These are phyloP conservation scores for Cryptococcus jaspeensis DNA, from an alignment of 1,284 basidiomycete species.

Conservation along the genomic window DNA sequence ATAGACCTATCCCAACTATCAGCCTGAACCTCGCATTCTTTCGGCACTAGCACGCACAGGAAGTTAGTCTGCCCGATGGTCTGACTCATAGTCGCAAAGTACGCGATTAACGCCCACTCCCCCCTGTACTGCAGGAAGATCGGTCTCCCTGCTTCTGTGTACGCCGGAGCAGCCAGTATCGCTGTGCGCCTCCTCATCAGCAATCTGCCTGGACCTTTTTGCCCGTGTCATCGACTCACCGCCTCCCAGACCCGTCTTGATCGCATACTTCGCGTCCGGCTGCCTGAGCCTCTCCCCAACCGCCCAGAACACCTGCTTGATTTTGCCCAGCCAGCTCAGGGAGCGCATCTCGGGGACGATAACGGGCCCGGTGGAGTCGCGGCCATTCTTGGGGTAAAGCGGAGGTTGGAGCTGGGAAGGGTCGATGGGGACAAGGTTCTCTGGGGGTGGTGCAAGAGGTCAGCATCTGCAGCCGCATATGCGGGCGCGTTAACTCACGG, in stretches of 20 bases:
- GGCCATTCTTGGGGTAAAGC: conserved; percentile 73
- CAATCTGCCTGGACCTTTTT: background rate
- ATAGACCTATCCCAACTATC: conserved; percentile 39
- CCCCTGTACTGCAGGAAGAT: conserved; percentile 77
- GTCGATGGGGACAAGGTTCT: conserved; percentile 62
- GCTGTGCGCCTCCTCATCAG: conserved; percentile 51
- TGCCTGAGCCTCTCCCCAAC: conserved; percentile 68
- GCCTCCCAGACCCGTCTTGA: conserved; percentile 69
- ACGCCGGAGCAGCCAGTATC: conserved; percentile 78
- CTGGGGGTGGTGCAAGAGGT: conserved; percentile 44
- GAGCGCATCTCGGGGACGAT: conserved; percentile 67
- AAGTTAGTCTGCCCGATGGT: conserved; percentile 80
- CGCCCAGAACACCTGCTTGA: conserved; percentile 73
- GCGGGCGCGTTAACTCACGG: conserved; percentile 22
- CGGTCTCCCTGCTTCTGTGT: conserved; percentile 72
- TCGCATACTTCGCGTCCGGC: conserved; percentile 78
- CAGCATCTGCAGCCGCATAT: background rate
- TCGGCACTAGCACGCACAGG: conserved; percentile 58
- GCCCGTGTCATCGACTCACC: conserved; percentile 23
- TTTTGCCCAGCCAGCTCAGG: conserved; percentile 60
- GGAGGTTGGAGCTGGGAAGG: conserved; percentile 61
- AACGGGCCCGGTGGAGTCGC: conserved; percentile 78
- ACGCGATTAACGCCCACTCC: conserved; percentile 93
- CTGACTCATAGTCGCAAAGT: conserved; percentile 83
- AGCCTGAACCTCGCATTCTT: background rate